These are phyloP conservation scores for Halophytophthora polymorphica DNA, from an alignment of 352 stramenopile species.

Conservation along the genomic window DNA sequence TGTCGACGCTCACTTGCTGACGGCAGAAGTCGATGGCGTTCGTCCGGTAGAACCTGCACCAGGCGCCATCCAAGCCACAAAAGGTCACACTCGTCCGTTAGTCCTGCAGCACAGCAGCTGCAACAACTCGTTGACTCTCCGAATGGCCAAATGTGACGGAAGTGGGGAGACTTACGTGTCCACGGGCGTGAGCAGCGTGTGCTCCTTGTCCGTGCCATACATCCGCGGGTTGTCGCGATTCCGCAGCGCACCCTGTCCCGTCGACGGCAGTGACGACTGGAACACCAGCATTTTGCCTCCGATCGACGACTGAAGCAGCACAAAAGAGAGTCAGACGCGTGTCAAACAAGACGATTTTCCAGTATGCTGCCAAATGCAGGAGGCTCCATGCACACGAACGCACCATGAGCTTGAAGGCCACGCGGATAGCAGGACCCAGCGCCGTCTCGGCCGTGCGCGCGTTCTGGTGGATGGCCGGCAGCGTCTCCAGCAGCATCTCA, in stretches of 20 bases:
- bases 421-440: constrained; percentile 88
- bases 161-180: constrained; percentile 77
- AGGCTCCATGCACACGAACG: constrained; percentile 41
- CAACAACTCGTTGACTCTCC: neutral
- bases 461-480: constrained; percentile 91
- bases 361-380: constrained; percentile 57
- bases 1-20: constrained; percentile 99
- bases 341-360: constrained; percentile 26
- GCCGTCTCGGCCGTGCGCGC: constrained; percentile 72
- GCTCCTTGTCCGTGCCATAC: constrained; percentile 86
- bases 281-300: constrained; percentile 90
- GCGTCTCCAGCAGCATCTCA: constrained; percentile 93
- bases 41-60: constrained; percentile 85
- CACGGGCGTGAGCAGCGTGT: constrained; percentile 87
- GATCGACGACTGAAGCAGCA: constrained; percentile 57
- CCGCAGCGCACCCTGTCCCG: constrained; percentile 70
- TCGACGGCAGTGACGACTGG: constrained; percentile 79
- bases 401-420: constrained; percentile 97
- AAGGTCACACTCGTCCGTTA: neutral
- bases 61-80: neutral
- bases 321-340: constrained; percentile 2
- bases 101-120: neutral
- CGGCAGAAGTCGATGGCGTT: constrained; percentile 96
- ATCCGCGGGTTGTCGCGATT: constrained; percentile 83
- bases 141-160: no score